These are phyloP conservation scores for Cudoniella acicularis DNA, from an alignment of 495 filamentous ascomycete species.

Conservation along the genomic window DNA sequence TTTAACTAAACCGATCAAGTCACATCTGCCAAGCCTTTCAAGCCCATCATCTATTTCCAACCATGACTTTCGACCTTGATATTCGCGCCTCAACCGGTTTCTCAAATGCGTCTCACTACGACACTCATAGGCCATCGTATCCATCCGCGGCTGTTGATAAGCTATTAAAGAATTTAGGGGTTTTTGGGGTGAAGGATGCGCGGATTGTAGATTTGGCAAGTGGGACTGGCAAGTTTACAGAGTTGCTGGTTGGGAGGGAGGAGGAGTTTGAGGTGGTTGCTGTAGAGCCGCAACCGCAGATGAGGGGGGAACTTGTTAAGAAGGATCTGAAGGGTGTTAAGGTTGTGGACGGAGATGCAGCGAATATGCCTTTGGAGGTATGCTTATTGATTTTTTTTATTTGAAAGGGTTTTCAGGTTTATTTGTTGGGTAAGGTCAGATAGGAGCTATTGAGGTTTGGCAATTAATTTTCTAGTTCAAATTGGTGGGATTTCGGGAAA, in stretches of 20 bases:
- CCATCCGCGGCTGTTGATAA: slow-evolving; percentile 46
- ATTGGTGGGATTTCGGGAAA: too few species aligned
- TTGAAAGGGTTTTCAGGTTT: too few species aligned
- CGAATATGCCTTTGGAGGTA: slow-evolving; percentile 46
- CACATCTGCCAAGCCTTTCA: too few species aligned
- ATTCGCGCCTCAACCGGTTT: slow-evolving; percentile 40
- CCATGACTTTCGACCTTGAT: slow-evolving; percentile 9
- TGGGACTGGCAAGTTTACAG: slow-evolving; percentile 66
- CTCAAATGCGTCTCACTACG: slow-evolving; percentile 51
- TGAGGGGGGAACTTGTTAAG: slow-evolving; percentile 50
- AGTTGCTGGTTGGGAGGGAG: slow-evolving; percentile 46
- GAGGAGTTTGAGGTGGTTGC: slow-evolving; percentile 55
- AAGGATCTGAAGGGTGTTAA: slow-evolving; percentile 48
- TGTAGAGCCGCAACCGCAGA: slow-evolving; percentile 58
- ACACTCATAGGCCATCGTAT: slow-evolving; percentile 60
- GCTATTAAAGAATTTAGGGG: slow-evolving; percentile 45
- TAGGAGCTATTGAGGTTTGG: too few species aligned
- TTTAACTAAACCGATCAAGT: too few species aligned
- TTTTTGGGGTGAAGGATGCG: slow-evolving; percentile 38
- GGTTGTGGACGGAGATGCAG: slow-evolving; percentile 51
- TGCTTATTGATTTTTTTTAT: too few species aligned
- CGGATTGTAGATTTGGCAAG: slow-evolving; percentile 58
- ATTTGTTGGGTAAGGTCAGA: too few species aligned
- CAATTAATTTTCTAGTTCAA: too few species aligned
- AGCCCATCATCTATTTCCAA: too few species aligned